Base-by-base conservation (phyloP, 306 rosid species). In the Cucurbita argyrosperma region DNA sequence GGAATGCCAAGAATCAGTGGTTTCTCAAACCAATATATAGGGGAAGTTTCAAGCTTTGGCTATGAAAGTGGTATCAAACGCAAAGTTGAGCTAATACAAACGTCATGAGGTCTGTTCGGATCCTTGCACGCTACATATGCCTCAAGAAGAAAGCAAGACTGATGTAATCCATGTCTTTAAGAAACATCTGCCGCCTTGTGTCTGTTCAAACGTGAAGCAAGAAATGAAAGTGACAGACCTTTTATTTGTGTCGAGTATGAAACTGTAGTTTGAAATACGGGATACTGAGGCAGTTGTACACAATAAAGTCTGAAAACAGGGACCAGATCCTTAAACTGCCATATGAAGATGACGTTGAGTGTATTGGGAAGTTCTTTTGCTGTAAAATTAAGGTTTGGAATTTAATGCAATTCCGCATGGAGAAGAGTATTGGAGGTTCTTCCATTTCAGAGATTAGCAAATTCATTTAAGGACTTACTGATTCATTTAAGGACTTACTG, bases 161-260 rank as follows among this genome's bases (percentile, higher is more conserved):
- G 6, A 3, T 13, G 7, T 68, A 45, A 67, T 47, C 42, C 55
- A 47, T 68, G 57, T 46, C 56, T 68, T 68, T 26, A 68, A 68
- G 73, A 56, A 46, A 68, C 55, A 47, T 68, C 56, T 10, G 56
- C 73, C n/a, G 70, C 37, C 40, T 23, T 68, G 19, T 46, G 56
- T 45, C 56, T 46, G 73, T 46, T 68, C 21, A 68, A 68, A 45
- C 73, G 55, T 68, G 73, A 68, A 68, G 73, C 56, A 68, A 68
- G 4, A 68, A 47, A 21, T 68, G 73, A 68, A 46, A 68, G 43
- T 23, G 73, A 67, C 72, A 59, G 9, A 14, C 21, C 13, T 58
- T 58, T 5, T 8, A 23, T 39, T 61, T 16, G 47, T 8, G 21
- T 1, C 18, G 15, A 50, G 7, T 50, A 37, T 38, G 9, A 39